A percentile compares a stretch with the other conserved stretches of the same genome.
phyloP scores from a whole-genome alignment of 306 rosid genomes.

The Vigna radiata region DNA sequence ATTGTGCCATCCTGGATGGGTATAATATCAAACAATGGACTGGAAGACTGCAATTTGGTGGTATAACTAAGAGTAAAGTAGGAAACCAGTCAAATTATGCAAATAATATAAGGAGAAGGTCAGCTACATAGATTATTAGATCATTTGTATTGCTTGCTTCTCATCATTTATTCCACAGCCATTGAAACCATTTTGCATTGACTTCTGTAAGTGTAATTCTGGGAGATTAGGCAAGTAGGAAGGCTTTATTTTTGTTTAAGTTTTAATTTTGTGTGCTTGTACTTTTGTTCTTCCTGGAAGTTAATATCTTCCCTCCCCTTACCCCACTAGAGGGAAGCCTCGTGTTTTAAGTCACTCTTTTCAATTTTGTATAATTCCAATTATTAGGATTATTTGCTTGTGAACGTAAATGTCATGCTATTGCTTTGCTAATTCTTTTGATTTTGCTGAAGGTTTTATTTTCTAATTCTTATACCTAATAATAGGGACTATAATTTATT shows the following conservation, averaged over 20 bases:
- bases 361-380: too few species aligned
- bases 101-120: neutral
- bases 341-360: neutral
- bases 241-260: neutral
- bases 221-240: neutral
- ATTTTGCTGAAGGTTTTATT: neutral
- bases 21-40: neutral
- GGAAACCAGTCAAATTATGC: neutral
- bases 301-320: neutral
- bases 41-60: neutral
- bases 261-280: neutral
- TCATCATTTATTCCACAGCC: neutral
- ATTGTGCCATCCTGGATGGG: neutral
- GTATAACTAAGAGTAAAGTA: neutral
- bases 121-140: neutral
- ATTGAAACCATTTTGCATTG: neutral
- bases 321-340: neutral
- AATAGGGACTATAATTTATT: neutral
- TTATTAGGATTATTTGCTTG: too few species aligned
- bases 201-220: neutral
- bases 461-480: neutral
- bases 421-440: slow-evolving; percentile 13
- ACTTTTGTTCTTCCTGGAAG: neutral
- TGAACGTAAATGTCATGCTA: slow-evolving; percentile 1
- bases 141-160: neutral